Evolutionary conservation across 352 stramenopile genomes (phyloP), one percentile per base, ranked within the genome.

Genomic region (Paralagenidium karlingii): DNA sequence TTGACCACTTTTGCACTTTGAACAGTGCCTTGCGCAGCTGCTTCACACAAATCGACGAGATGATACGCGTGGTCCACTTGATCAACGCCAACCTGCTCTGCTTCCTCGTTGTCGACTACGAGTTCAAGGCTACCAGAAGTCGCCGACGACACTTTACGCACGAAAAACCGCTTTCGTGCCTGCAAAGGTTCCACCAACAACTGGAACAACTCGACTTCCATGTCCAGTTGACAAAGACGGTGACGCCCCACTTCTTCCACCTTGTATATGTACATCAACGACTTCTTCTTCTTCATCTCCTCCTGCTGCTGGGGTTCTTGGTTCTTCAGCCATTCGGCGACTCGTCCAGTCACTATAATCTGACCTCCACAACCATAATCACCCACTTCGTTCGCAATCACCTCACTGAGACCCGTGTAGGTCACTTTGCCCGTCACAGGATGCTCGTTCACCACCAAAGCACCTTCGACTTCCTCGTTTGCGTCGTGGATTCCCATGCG

Each of bases 401-500:
- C 51, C 26, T 80, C 63, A 6, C 60, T 67, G 16, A 76, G 28
- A 3, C 60, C 63, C 0, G 57, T 74, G 41, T 79, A 76, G 22
- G 50, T 76, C n/a, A 67, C 42, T 38, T 73, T 73, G 20, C 55
- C 53, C 3, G 57, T 76, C 16, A 76, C 57, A 1, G 49, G 50
- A 15, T 79, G 66, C 12, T 58, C 54, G 39, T 56, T 51, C 25
- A 59, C 58, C 34, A 80, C 50, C 15, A 80, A 49, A 10, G 59
- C 45, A 24, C 60, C 58, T 38, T 75, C 66, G 9, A 39, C 30
- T 7, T 39, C 29, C 15, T 59, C 41, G 8, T 63, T 48, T 3
- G 65, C 53, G 28, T 70, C 65, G 30, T 75, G 63, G 18, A 78
- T 54, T 8, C 64, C 61, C 67, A 81, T 78, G 20, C 64, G 61